A percentile compares a stretch with the other conserved stretches of the same genome.
Evolutionary conservation across 2,329 filamentous ascomycete genomes (phyloP).

Genomic region (Penicillium sp.): DNA sequence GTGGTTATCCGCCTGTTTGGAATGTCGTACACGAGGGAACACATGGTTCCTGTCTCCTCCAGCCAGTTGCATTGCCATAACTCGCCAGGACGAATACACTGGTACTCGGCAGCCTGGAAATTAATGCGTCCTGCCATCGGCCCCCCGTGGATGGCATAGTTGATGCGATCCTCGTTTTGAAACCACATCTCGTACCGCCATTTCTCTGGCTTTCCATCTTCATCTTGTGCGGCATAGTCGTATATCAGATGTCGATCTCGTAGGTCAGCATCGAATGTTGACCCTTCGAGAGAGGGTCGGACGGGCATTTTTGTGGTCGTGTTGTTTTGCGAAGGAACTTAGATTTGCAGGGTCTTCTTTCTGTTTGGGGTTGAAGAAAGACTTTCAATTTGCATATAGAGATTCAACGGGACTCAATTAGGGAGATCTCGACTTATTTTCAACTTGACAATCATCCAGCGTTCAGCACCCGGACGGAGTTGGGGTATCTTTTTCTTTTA

Average conservation of each 20-base stretch:
- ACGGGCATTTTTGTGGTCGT: constrained; percentile 23
- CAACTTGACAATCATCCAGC: neutral
- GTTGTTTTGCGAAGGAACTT: neutral
- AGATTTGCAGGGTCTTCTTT: neutral
- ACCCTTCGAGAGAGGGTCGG: constrained; percentile 18
- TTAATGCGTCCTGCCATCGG: constrained; percentile 62
- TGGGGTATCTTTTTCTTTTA: neutral
- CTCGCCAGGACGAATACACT: constrained; percentile 62
- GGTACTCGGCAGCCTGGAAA: constrained; percentile 59
- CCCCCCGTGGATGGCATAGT: constrained; percentile 64
- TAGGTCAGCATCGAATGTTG: constrained; percentile 56
- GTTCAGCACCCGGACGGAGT: constrained; percentile 1
- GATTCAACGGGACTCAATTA: neutral
- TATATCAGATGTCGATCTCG: constrained; percentile 61
- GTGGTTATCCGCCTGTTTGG: constrained; percentile 54
- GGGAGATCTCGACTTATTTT: neutral
- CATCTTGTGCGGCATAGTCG: constrained; percentile 58
- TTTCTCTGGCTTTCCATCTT: constrained; percentile 57
- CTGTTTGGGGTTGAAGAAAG: neutral
- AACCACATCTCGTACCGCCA: constrained; percentile 68
- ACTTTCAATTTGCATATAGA: neutral
- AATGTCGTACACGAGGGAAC: constrained; percentile 62
- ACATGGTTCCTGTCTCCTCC: constrained; percentile 63
- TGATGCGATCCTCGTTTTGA: constrained; percentile 57
- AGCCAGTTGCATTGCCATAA: constrained; percentile 66